Evolutionary conservation across 768 basidiomycete genomes (phyloP).

Genomic region (Jaapia argillacea): DNA sequence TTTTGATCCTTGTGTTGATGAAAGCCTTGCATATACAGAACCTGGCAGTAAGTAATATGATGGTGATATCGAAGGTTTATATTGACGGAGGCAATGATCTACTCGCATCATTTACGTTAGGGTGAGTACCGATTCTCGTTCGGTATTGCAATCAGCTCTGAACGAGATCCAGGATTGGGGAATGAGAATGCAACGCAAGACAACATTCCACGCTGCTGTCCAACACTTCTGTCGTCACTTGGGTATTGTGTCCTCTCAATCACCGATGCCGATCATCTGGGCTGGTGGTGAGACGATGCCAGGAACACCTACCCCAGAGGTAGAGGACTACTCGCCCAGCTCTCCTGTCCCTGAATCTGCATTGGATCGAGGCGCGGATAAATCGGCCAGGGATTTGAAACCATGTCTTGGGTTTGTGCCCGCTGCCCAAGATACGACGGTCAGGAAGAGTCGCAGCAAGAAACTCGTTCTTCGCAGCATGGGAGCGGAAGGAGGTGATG

Average conservation of each 20-base stretch:
- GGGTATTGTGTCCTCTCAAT: conserved; percentile 49
- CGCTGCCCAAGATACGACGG: conserved; percentile 25
- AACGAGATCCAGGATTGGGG: conserved; percentile 55
- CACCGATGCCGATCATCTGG: conserved; percentile 51
- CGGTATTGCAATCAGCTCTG: too few relatives aligned
- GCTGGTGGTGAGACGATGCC: conserved; percentile 14
- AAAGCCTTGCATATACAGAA: conserved; percentile 13
- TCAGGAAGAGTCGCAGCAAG: conserved; percentile 23
- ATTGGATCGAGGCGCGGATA: not conserved
- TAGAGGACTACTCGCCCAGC: not conserved
- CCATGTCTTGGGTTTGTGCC: conserved; percentile 38
- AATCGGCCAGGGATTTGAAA: conserved; percentile 8
- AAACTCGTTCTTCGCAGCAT: conserved; percentile 22
- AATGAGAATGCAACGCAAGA: conserved; percentile 47
- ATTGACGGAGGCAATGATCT: too few relatives aligned
- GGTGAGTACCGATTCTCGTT: too few relatives aligned
- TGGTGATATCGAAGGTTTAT: not conserved
- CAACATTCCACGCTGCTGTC: conserved; percentile 73
- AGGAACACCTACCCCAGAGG: conserved; percentile 1
- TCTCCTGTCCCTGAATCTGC: conserved; percentile 1
- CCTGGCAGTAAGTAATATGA: conserved; percentile 22
- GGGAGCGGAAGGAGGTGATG: conserved; percentile 19
- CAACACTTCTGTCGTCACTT: conserved; percentile 64
- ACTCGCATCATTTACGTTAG: too few relatives aligned
- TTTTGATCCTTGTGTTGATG: not conserved